Base-by-base conservation (phyloP, 257 asterid species). In the Anisodus acutangulus region DNA sequence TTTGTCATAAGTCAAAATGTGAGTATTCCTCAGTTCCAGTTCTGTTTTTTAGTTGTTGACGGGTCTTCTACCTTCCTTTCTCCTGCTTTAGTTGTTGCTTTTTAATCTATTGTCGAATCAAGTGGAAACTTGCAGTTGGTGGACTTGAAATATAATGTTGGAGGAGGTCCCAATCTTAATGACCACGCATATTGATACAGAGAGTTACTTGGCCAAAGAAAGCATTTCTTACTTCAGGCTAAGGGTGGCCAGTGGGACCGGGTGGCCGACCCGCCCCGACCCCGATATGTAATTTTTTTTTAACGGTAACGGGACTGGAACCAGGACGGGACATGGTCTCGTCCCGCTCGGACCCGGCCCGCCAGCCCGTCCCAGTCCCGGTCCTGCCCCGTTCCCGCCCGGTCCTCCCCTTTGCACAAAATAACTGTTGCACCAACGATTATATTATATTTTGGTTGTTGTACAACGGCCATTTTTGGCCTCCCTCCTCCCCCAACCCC, bases 151-250 rank as follows among this genome's bases (percentile, higher is more conserved):
- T 90, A 83, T 9, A 19, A 66, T 8, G 84, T 35, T 2, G 69
- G 16, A 0, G 83, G 86, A 9, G 84, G 55, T 70, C 39, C 79
- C 79, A 8, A 1, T 16, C 63, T 15, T 8, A 64, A 3, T 31
- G 43, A 51, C 41, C 63, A 51, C 22, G 60, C 22, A 3, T 45
- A 51, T 51, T 62, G 68, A 71, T 94, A 94, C 88, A 7, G 64
- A 9, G 86, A 91, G 35, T 41, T 54, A 17, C 91, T 94, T 0
- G 97, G 97, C 1, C 76, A 69, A 41, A 90, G 80, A 88, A 90
- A 88, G 49, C 82, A 88, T 76, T 89, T 92, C 78, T 70, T 51
- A 53, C 79, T 94, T 1, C 98, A 94, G 39, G 85, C 91, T 2
- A 81, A 22, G 26, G 26, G 26, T 22, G 26, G 26, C 26, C 26